Evolutionary conservation across 352 stramenopile genomes (phyloP).

Genomic region (Phytopythium chamaehyphon): DNA sequence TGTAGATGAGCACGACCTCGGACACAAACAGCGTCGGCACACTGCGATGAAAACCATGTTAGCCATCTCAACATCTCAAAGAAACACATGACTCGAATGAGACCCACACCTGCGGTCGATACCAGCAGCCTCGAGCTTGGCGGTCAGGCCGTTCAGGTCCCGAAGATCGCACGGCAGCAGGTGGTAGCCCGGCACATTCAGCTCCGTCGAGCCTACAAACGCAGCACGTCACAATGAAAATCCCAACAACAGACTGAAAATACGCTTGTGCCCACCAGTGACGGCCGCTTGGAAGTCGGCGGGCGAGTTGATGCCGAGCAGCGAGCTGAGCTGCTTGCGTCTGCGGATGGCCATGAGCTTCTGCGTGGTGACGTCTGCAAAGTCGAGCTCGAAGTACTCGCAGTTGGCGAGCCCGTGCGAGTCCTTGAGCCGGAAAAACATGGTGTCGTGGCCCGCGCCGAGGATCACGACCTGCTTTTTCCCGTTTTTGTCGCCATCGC

Average conservation of each 20-base stretch:
- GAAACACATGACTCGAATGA: neutral
- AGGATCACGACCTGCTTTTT: slow-evolving; percentile 81
- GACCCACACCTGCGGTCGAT: slow-evolving; percentile 36
- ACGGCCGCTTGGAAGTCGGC: slow-evolving; percentile 52
- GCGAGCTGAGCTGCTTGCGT: slow-evolving; percentile 45
- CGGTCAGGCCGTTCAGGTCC: slow-evolving; percentile 42
- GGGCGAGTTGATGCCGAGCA: slow-evolving; percentile 34
- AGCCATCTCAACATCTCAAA: neutral
- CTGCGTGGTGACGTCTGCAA: slow-evolving; percentile 71
- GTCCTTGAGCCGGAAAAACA: slow-evolving; percentile 78
- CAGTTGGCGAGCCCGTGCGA: slow-evolving; percentile 26
- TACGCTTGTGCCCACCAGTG: neutral
- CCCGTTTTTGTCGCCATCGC: neutral
- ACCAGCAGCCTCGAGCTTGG: slow-evolving; percentile 56
- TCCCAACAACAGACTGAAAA: neutral
- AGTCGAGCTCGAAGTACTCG: slow-evolving; percentile 87
- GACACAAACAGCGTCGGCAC: slow-evolving; percentile 81
- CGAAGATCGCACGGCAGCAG: slow-evolving; percentile 75
- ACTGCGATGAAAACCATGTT: slow-evolving; percentile 3
- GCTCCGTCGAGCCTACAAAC: slow-evolving; percentile 42
- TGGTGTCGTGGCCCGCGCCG: slow-evolving; percentile 77
- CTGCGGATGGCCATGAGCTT: slow-evolving; percentile 77
- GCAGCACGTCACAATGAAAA: neutral
- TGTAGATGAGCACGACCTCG: slow-evolving; percentile 92
- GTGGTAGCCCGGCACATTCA: slow-evolving; percentile 71